Conservation (phyloP, 495 filamentous ascomycete species). For the Tuber melanosporum region DNA sequence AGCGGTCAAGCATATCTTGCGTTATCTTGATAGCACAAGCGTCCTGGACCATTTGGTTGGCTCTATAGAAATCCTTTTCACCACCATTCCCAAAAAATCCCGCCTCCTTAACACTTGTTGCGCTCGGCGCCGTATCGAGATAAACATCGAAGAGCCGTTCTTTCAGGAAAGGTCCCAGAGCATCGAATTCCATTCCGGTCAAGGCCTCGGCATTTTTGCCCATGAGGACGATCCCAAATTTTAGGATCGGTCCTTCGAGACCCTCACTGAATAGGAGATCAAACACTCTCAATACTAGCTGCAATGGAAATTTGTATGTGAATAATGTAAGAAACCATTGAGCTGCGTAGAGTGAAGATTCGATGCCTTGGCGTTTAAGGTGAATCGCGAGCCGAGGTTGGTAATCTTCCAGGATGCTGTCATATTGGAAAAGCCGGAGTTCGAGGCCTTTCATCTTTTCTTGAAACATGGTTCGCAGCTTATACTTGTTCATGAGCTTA, state of each 20-base stretch:
- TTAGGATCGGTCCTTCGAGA: slow-evolving; percentile 78
- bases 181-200: slow-evolving; percentile 85
- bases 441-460: slow-evolving; percentile 96
- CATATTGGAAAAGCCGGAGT: slow-evolving; percentile 87
- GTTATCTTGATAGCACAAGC: slow-evolving; percentile 86
- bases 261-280: slow-evolving; percentile 95
- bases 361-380: slow-evolving; percentile 77
- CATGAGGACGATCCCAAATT: slow-evolving; percentile 92
- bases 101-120: slow-evolving; percentile 81
- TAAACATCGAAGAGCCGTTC: slow-evolving; percentile 94
- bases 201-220: slow-evolving; percentile 76
- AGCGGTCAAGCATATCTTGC: slow-evolving; percentile 67
- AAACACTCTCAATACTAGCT: slow-evolving; percentile 92
- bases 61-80: slow-evolving; percentile 92
- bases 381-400: slow-evolving; percentile 95
- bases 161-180: slow-evolving; percentile 80
- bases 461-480: slow-evolving; percentile 85
- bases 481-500: slow-evolving; percentile 92
- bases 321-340: slow-evolving; percentile 99
- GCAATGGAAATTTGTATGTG: slow-evolving; percentile 93
- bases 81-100: slow-evolving; percentile 94
- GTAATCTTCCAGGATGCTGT: slow-evolving; percentile 85
- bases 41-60: slow-evolving; percentile 87
- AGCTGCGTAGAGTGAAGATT: slow-evolving; percentile 88
- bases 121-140: slow-evolving; percentile 83